These are phyloP conservation scores for Pascua sp. DNA, from an alignment of 1,284 basidiomycete genomes.

Conservation along the genomic window DNA sequence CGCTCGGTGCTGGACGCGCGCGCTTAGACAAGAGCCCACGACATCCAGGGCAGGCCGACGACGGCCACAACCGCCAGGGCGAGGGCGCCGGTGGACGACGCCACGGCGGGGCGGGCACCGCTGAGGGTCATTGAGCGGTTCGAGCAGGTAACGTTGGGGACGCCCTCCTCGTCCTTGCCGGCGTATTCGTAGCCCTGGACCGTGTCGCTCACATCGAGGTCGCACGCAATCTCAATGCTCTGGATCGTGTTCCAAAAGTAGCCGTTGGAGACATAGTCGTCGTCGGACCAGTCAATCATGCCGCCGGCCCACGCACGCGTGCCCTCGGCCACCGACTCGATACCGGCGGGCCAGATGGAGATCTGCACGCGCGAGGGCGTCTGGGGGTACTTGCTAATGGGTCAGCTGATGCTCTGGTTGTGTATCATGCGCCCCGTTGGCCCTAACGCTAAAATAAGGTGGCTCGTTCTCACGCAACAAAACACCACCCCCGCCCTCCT, in stretches of 20 bases:
- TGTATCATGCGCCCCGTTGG: neutral
- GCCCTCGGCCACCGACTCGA: slow-evolving; percentile 58
- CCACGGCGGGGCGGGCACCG: too few relatives aligned
- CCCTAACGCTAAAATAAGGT: too few relatives aligned
- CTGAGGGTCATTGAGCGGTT: too few relatives aligned
- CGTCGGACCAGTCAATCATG: slow-evolving; percentile 70
- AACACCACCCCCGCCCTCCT: too few relatives aligned
- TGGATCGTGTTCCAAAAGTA: slow-evolving; percentile 42
- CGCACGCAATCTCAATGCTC: slow-evolving; percentile 32
- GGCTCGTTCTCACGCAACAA: neutral
- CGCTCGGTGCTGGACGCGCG: too few relatives aligned
- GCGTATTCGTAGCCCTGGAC: slow-evolving; percentile 33
- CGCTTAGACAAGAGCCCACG: too few relatives aligned
- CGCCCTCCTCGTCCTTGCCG: slow-evolving; percentile 17
- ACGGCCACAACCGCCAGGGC: too few relatives aligned
- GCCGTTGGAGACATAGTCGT: slow-evolving; percentile 60
- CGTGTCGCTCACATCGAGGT: slow-evolving; percentile 7
- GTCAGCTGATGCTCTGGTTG: neutral
- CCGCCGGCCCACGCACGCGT: slow-evolving; percentile 74
- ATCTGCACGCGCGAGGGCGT: slow-evolving; percentile 75
- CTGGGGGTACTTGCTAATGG: slow-evolving; percentile 58
- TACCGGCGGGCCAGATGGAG: slow-evolving; percentile 75
- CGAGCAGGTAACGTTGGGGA: too few relatives aligned
- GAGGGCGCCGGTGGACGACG: too few relatives aligned
- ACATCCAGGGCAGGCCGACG: too few relatives aligned